phyloP scores from a whole-genome alignment of 2,329 filamentous ascomycete species.

The Monilinia polystroma region DNA sequence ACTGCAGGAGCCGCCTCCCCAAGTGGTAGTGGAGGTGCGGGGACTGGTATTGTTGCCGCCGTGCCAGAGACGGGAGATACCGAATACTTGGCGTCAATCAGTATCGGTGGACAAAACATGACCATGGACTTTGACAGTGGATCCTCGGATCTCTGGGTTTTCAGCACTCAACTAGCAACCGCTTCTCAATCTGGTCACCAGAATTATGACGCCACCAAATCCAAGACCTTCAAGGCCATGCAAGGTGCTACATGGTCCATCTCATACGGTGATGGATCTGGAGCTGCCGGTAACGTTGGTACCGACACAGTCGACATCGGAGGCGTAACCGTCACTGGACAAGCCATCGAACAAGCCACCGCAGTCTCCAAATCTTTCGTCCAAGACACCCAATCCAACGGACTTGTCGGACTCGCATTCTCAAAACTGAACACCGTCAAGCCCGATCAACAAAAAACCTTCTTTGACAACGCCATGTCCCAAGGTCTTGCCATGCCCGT shows the following conservation, averaged over 20 bases:
- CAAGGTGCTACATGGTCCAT: conserved; percentile 40
- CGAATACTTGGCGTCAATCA: conserved; percentile 36
- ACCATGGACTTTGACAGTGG: conserved; percentile 41
- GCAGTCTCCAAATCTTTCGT: conserved; percentile 41
- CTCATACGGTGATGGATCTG: conserved; percentile 44
- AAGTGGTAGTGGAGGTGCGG: conserved; percentile 39
- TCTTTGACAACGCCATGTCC: conserved; percentile 40
- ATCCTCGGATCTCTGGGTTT: conserved; percentile 43
- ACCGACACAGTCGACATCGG: conserved; percentile 42
- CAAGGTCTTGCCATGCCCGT: conserved; percentile 50
- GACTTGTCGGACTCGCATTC: conserved; percentile 61
- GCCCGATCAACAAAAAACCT: conserved; percentile 41
- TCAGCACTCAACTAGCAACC: conserved; percentile 39
- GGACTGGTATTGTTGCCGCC: conserved; percentile 59
- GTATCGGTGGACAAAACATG: conserved; percentile 40
- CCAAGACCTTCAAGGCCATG: conserved; percentile 35
- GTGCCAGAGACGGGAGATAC: conserved; percentile 53
- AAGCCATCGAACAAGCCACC: conserved; percentile 41
- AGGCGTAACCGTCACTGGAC: conserved; percentile 38
- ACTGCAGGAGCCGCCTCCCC: conserved; percentile 29
- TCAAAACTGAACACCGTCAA: conserved; percentile 41
- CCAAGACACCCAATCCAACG: conserved; percentile 48
- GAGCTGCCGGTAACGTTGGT: conserved; percentile 41
- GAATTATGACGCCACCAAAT: conserved; percentile 38
- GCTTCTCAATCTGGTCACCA: conserved; percentile 38